These are phyloP conservation scores for Pulveroboletus sp. DNA, from an alignment of 768 basidiomycete genomes.

Conservation along the genomic window DNA sequence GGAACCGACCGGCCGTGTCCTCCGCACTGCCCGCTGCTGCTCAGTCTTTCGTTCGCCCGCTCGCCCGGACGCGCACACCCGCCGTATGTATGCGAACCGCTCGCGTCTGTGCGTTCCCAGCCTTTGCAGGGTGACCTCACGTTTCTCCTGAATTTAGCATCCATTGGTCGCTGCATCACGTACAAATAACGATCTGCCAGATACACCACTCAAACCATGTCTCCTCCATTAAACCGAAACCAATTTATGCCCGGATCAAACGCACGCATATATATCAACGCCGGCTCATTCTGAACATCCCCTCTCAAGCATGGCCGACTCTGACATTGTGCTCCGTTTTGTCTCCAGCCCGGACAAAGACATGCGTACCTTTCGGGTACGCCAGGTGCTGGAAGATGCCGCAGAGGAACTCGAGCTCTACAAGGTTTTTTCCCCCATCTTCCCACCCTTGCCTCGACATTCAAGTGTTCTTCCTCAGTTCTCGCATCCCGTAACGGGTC, in stretches of 20 bases:
- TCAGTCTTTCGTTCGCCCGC: no score
- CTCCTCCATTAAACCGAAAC: conserved; percentile 2
- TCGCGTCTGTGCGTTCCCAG: not conserved
- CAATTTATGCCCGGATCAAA: conserved; percentile 24
- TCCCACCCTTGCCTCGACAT: not conserved
- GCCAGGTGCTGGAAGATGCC: conserved; percentile 31
- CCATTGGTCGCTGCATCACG: conserved; percentile 22
- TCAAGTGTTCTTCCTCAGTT: conserved; percentile 29
- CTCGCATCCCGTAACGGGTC: conserved; percentile 44
- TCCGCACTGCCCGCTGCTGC: no score
- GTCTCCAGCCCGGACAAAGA: conserved; percentile 34
- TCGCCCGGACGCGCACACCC: no score
- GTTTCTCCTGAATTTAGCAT: conserved; percentile 24
- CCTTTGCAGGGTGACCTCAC: conserved; percentile 18
- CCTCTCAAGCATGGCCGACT: conserved; percentile 26
- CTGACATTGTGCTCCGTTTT: conserved; percentile 40
- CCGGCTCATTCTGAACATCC: not conserved
- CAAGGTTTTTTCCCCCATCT: conserved; percentile 28
- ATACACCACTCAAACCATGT: not conserved
- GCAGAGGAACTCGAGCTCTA: conserved; percentile 39
- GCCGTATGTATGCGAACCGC: no score
- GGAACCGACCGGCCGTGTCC: not conserved
- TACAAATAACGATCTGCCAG: conserved; percentile 19
- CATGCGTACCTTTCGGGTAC: conserved; percentile 44
- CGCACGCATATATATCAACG: conserved; percentile 14